Percentiles rank a stretch among this genome's conserved stretches.
Conservation (phyloP, 2,329 filamentous ascomycete genomes). For the Myrmaecium sp. region DNA sequence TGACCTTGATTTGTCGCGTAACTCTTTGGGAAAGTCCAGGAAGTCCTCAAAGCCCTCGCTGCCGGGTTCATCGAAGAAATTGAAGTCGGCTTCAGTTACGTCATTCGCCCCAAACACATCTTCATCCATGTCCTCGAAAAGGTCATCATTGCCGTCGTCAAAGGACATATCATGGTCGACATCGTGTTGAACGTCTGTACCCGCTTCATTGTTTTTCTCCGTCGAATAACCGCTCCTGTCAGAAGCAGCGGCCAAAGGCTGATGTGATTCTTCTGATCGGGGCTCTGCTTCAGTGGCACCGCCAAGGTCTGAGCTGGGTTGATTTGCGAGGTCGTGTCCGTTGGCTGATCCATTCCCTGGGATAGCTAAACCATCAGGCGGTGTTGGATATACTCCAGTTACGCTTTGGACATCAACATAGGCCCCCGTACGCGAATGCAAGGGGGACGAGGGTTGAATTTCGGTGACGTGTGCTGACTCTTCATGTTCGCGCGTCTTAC, state of each 20-base stretch:
- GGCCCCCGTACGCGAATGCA: constrained; percentile 16
- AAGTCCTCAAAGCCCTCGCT: constrained; percentile 19
- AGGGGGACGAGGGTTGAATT: constrained; percentile 19
- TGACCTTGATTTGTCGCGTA: no score
- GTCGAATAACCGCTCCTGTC: no score
- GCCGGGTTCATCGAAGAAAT: constrained; percentile 56
- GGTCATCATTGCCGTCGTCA: constrained; percentile 30
- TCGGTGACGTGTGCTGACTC: constrained; percentile 20
- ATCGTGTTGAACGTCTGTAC: constrained; percentile 38
- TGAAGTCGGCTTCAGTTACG: constrained; percentile 74
- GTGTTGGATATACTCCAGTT: constrained; percentile 23
- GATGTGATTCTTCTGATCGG: no score
- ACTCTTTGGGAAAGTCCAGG: constrained; percentile 14
- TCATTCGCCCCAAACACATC: constrained; percentile 56
- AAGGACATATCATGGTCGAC: no score
- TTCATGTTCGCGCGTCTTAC: constrained; percentile 29
- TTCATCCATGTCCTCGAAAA: constrained; percentile 52
- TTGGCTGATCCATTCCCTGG: constrained; percentile 9
- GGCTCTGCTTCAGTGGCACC: background rate
- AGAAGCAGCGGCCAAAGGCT: no score
- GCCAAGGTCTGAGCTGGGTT: background rate
- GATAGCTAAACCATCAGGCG: constrained; percentile 19
- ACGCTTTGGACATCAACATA: constrained; percentile 20
- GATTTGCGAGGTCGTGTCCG: background rate
- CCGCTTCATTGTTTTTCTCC: constrained; percentile 12